Conservation (phyloP, 208 protist genomes). For the Trypanosoma lewisi region DNA sequence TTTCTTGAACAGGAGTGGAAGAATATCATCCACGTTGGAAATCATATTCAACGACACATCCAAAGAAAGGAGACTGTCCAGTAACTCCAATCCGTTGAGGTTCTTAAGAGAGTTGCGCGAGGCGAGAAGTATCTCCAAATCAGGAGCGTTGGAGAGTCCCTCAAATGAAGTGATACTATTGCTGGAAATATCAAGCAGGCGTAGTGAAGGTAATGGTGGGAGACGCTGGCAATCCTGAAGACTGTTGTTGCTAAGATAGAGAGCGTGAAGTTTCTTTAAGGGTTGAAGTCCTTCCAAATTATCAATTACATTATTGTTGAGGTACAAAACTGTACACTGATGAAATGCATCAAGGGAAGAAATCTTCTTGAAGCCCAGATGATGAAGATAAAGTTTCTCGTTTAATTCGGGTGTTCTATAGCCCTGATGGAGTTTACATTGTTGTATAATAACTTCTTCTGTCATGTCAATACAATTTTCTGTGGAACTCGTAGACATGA, state of each 20-base stretch:
- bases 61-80: conserved; percentile 25
- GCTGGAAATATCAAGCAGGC: conserved; percentile 81
- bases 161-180: conserved; percentile 60
- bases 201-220: conserved; percentile 55
- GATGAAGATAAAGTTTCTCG: conserved; percentile 93
- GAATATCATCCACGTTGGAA: conserved; percentile 13
- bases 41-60: conserved; percentile 50
- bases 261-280: conserved; percentile 52
- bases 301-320: conserved; percentile 89
- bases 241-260: conserved; percentile 90
- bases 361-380: conserved; percentile 76
- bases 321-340: conserved; percentile 83
- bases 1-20: conserved; percentile 15
- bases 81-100: conserved; percentile 24
- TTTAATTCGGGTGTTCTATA: conserved; percentile 92
- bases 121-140: conserved; percentile 56
- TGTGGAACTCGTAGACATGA: background rate
- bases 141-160: conserved; percentile 36
- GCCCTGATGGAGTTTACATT: conserved; percentile 69
- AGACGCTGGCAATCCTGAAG: conserved; percentile 64
- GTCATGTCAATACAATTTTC: conserved; percentile 38
- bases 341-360: conserved; percentile 69
- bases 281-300: conserved; percentile 70
- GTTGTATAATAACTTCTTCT: conserved; percentile 41
- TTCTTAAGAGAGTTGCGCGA: conserved; percentile 42